Conservation (phyloP, 2,329 filamentous ascomycete species). For the Verticillium albo-atrum region DNA sequence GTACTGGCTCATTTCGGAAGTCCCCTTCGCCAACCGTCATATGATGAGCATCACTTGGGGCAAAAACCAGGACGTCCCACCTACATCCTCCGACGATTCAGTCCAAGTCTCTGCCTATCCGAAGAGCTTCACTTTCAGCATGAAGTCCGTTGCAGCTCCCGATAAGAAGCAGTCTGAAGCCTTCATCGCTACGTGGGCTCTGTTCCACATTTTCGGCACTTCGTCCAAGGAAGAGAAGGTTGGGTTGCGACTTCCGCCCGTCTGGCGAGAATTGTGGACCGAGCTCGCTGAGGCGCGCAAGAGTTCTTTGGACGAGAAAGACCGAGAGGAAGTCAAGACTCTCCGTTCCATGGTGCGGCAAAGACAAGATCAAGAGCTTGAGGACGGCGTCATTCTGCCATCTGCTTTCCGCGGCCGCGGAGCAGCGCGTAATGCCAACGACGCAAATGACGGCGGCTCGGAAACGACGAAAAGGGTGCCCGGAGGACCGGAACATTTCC, state of each 20-base stretch:
- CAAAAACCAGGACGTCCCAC: slow-evolving; percentile 57
- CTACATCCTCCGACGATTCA: slow-evolving; percentile 25
- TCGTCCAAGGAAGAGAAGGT: slow-evolving; percentile 83
- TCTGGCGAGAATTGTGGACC: slow-evolving; percentile 82
- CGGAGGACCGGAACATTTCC: slow-evolving; percentile 43
- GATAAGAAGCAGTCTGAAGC: slow-evolving; percentile 79
- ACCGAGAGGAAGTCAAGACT: slow-evolving; percentile 63
- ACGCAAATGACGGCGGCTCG: slow-evolving; percentile 42
- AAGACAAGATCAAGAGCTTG: slow-evolving; percentile 63
- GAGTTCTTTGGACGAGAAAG: slow-evolving; percentile 61
- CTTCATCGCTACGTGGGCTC: slow-evolving; percentile 73
- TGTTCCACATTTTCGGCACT: slow-evolving; percentile 78
- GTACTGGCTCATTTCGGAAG: slow-evolving; percentile 67
- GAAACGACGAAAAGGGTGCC: slow-evolving; percentile 25
- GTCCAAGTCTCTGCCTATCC: slow-evolving; percentile 42
- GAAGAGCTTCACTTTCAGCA: slow-evolving; percentile 62
- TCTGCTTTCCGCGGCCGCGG: slow-evolving; percentile 67
- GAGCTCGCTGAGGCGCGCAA: slow-evolving; percentile 72
- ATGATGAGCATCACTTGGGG: slow-evolving; percentile 74
- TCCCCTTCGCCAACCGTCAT: slow-evolving; percentile 72
- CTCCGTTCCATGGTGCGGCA: slow-evolving; percentile 67
- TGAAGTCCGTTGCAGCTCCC: slow-evolving; percentile 69
- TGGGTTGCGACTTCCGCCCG: slow-evolving; percentile 68
- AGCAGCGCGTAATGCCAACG: slow-evolving; percentile 38
- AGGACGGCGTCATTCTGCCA: slow-evolving; percentile 71